Evolutionary conservation across 306 rosid species (phyloP), one percentile per base, ranked within the genome.

Genomic region (Cajanus cajan): DNA sequence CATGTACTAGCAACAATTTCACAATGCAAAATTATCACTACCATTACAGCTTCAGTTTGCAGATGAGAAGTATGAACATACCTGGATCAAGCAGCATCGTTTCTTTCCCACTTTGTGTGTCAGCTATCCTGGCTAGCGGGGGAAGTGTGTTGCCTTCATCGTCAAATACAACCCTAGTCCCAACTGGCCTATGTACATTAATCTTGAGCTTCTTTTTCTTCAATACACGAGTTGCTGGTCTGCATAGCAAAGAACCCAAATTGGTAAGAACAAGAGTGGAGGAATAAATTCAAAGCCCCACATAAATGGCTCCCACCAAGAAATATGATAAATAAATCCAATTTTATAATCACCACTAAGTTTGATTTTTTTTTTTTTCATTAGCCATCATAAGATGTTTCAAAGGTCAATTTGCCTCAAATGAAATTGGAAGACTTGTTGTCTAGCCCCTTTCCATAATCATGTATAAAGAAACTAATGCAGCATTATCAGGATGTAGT

Each of bases 171-270:
- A 87, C 90, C 72, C 94, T 88, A 40, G 86, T 88, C 67, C 99
- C 98, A 4, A 83, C 58, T 18, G 99, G 99, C 82, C 93, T 89
- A 62, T 86, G 91, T 21, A 90, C 7, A 68, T 91, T 91, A 87
- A 93, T 91, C 90, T 91, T 93, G 80, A 93, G 84, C 86, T 95
- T 93, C 89, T 90, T 92, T 82, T 91, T 92, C 90, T 93, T 95
- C 75, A 68, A 79, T 68, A 95, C 77, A 61, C 87, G 87, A 41
- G 90, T 87, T 57, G 77, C 78, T 2, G 82, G 89, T 62, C 98
- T 92, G 74, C 86, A 80, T 52, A 69, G 25, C 14, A 50, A 79
- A 72, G 59, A 77, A 37, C 44, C 36, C 36, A 44, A 73, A 66
- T 44, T 18, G n/a, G 15, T 72, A 67, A 43, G 45, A 37, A 55